Conservation (phyloP, 345 rosid genomes). For the Litchi chinensis region DNA sequence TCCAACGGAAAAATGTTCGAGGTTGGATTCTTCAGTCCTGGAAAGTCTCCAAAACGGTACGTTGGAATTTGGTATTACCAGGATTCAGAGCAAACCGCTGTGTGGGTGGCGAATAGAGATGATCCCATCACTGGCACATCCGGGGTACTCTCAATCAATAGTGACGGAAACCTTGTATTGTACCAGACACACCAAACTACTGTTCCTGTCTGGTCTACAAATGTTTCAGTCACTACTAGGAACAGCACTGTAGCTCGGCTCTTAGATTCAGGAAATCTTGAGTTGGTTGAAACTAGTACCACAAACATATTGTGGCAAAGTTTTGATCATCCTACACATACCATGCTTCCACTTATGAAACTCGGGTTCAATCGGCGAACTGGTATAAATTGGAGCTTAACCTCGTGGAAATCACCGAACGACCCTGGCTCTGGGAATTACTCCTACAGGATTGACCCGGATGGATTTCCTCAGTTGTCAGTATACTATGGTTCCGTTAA, state of each 20-base stretch:
- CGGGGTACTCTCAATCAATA: slow-evolving; percentile 43
- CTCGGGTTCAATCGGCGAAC: slow-evolving; percentile 49
- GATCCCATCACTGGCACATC: slow-evolving; percentile 47
- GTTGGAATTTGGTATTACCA: slow-evolving; percentile 78
- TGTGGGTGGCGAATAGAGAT: slow-evolving; percentile 85
- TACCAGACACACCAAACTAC: slow-evolving; percentile 28
- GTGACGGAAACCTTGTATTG: slow-evolving; percentile 46
- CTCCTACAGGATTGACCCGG: slow-evolving; percentile 41
- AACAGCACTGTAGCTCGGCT: slow-evolving; percentile 42
- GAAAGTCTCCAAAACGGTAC: slow-evolving; percentile 49
- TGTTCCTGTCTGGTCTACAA: slow-evolving; percentile 54
- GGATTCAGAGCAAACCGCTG: slow-evolving; percentile 46
- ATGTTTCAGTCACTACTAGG: slow-evolving; percentile 25
- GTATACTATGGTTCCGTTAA: slow-evolving; percentile 38
- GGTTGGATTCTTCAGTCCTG: slow-evolving; percentile 64
- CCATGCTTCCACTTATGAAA: slow-evolving; percentile 63
- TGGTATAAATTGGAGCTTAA: slow-evolving; percentile 38
- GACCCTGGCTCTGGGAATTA: slow-evolving; percentile 56
- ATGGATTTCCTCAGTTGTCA: slow-evolving; percentile 51
- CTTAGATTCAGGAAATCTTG: slow-evolving; percentile 67
- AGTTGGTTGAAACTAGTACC: slow-evolving; percentile 37
- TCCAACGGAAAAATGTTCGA: slow-evolving; percentile 45
- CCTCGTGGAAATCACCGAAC: slow-evolving; percentile 51
- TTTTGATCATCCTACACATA: slow-evolving; percentile 67
- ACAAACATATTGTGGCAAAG: slow-evolving; percentile 58